Percentiles rank a stretch among this genome's conserved stretches.
phyloP scores from a whole-genome alignment of 1,139 yeast genomes.

The Sugiyamaella xylanicola region DNA sequence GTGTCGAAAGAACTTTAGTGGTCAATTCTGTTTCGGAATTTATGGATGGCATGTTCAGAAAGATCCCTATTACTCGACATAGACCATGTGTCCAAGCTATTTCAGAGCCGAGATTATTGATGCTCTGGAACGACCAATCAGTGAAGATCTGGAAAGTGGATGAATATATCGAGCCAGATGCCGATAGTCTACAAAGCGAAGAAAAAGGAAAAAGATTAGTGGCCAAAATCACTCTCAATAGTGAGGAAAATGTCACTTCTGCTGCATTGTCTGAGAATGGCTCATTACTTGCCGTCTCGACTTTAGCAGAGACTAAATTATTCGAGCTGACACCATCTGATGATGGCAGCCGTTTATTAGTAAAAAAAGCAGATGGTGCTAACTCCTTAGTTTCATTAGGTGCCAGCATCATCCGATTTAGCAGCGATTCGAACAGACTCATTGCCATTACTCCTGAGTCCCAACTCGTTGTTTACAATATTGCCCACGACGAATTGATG shows the following conservation, averaged over 20 bases:
- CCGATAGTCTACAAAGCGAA: conserved; percentile 38
- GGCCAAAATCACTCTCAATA: conserved; percentile 65
- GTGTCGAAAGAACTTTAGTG: conserved; percentile 81
- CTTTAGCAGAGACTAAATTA: conserved; percentile 67
- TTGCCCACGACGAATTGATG: conserved; percentile 36
- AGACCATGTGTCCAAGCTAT: conserved; percentile 58
- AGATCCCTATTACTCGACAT: conserved; percentile 64
- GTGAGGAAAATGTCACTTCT: conserved; percentile 77
- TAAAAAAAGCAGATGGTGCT: conserved; percentile 23
- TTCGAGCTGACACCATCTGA: conserved; percentile 53
- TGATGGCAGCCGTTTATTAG: conserved; percentile 17
- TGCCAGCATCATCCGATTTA: conserved; percentile 51
- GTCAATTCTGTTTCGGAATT: conserved; percentile 68
- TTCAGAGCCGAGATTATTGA: conserved; percentile 53
- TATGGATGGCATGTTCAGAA: conserved; percentile 72
- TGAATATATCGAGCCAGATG: conserved; percentile 33
- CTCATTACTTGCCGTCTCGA: conserved; percentile 66
- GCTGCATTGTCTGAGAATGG: conserved; percentile 73
- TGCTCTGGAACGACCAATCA: conserved; percentile 81
- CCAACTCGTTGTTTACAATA: conserved; percentile 56
- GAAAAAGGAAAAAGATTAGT: conserved; percentile 53
- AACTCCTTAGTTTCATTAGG: conserved; percentile 54
- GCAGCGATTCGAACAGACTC: conserved; percentile 48
- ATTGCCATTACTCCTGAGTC: conserved; percentile 66
- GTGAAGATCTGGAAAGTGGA: conserved; percentile 77